These are phyloP conservation scores for Plectosphaerella cucumerina DNA, from an alignment of 2,329 filamentous ascomycete genomes.

Conservation along the genomic window DNA sequence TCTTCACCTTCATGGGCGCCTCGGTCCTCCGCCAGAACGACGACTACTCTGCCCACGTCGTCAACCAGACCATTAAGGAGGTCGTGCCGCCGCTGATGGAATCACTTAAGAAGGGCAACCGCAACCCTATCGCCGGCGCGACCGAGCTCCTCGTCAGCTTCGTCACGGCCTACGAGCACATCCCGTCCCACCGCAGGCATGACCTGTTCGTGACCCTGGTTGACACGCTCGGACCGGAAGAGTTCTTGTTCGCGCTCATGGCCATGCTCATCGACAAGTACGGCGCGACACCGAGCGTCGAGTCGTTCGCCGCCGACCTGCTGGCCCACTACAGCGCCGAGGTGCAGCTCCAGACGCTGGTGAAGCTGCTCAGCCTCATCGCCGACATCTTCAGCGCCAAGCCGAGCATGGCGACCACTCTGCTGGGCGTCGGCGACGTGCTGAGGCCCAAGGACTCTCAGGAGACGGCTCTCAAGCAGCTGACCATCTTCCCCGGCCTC, in stretches of 20 bases:
- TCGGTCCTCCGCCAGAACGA: constrained; percentile 90
- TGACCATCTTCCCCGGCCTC: constrained; percentile 54
- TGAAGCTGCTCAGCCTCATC: constrained; percentile 71
- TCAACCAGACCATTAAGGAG: constrained; percentile 89
- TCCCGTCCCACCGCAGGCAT: constrained; percentile 79
- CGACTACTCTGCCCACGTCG: constrained; percentile 94
- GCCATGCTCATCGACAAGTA: constrained; percentile 91
- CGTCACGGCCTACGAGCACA: constrained; percentile 92
- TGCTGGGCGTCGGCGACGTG: constrained; percentile 58
- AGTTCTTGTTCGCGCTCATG: constrained; percentile 83
- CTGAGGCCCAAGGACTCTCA: constrained; percentile 39
- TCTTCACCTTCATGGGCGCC: constrained; percentile 96
- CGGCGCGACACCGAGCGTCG: constrained; percentile 67
- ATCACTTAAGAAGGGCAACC: constrained; percentile 76
- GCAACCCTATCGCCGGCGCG: constrained; percentile 73
- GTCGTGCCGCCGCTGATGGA: constrained; percentile 89
- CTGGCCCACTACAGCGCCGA: constrained; percentile 68
- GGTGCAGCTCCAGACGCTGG: constrained; percentile 73
- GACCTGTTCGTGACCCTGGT: constrained; percentile 81
- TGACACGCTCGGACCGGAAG: constrained; percentile 76
- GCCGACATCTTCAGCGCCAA: constrained; percentile 72
- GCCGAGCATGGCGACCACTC: constrained; percentile 65
- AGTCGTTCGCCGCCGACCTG: constrained; percentile 72
- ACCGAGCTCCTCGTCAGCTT: constrained; percentile 93
- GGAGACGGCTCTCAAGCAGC: constrained; percentile 48